These are phyloP conservation scores for Spiromastix sp. DNA, from an alignment of 2,329 filamentous ascomycete genomes.

Conservation along the genomic window DNA sequence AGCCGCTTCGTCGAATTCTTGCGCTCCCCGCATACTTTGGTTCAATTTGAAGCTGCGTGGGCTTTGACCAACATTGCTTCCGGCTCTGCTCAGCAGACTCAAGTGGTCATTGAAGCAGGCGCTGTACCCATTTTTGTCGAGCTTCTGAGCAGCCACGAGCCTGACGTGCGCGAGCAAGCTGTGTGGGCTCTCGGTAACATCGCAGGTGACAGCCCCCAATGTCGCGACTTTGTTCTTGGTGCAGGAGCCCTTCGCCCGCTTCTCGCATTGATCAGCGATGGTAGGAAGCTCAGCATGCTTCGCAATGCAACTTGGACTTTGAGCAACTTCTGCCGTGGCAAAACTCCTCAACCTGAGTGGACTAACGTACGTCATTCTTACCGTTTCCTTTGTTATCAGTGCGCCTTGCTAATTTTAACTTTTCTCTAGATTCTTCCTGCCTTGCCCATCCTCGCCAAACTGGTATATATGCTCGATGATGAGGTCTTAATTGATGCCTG, in stretches of 20 bases:
- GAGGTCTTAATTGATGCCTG: conserved; percentile 98
- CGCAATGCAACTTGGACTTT: conserved; percentile 97
- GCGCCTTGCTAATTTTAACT: conserved; percentile 15
- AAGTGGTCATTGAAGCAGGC: conserved; percentile 96
- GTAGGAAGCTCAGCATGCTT: conserved; percentile 98
- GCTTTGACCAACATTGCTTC: conserved; percentile 98
- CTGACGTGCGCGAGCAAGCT: conserved; percentile 94
- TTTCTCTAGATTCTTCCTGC: conserved; percentile 72
- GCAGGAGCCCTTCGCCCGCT: conserved; percentile 86
- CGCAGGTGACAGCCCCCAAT: conserved; percentile 93
- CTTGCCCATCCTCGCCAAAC: conserved; percentile 87
- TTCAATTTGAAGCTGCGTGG: conserved; percentile 99
- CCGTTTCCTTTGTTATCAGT: conserved; percentile 4
- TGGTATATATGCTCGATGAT: conserved; percentile 96
- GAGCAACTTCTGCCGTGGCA: conserved; percentile 99
- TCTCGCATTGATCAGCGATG: conserved; percentile 82
- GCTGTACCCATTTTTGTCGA: conserved; percentile 98
- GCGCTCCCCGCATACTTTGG: conserved; percentile 90
- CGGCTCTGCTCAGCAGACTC: conserved; percentile 91
- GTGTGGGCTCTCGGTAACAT: conserved; percentile 99
- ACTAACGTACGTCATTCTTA: conserved; percentile 59
- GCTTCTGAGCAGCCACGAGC: conserved; percentile 87
- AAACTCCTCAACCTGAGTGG: conserved; percentile 98
- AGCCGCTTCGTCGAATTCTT: conserved; percentile 97
- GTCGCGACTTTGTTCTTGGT: conserved; percentile 90